Percentiles rank a stretch among this genome's conserved stretches.
These are phyloP conservation scores for Pholiota adiposa DNA, from an alignment of 1,284 basidiomycete genomes.

Conservation along the genomic window DNA sequence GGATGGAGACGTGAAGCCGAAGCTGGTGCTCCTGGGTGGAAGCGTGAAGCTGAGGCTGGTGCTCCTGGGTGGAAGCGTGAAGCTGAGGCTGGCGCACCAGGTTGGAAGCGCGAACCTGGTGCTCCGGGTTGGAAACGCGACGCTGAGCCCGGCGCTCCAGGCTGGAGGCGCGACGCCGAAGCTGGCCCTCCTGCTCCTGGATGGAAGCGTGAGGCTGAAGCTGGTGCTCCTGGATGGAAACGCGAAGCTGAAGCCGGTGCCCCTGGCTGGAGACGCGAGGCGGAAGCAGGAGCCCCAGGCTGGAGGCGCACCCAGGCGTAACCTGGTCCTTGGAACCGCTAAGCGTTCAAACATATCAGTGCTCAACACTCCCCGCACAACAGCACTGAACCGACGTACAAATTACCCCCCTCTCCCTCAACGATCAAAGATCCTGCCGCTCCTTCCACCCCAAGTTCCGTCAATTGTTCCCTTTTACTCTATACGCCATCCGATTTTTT, in stretches of 20 bases:
- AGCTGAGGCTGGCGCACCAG: neutral
- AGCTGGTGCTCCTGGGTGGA: neutral
- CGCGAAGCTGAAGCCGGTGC: neutral
- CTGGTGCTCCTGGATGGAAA: neutral
- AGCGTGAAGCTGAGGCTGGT: neutral
- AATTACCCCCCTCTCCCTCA: neutral
- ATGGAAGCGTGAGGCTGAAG: neutral
- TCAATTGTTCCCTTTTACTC: neutral
- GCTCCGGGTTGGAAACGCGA: too few relatives aligned
- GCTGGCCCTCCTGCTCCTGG: neutral
- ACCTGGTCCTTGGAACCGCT: neutral
- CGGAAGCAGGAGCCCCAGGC: too few relatives aligned
- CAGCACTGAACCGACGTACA: neutral
- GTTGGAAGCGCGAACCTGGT: neutral
- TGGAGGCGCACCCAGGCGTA: neutral
- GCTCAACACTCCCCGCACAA: neutral
- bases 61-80: neutral
- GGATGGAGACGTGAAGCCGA: neutral
- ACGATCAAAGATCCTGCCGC: neutral
- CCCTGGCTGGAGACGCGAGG: neutral
- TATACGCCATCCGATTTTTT: neutral
- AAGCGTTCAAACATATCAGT: neutral
- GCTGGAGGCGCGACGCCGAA: too few relatives aligned
- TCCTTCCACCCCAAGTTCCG: neutral
- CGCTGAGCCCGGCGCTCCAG: too few relatives aligned